Conservation (phyloP, 345 rosid genomes). For the Nasturtium officinale region DNA sequence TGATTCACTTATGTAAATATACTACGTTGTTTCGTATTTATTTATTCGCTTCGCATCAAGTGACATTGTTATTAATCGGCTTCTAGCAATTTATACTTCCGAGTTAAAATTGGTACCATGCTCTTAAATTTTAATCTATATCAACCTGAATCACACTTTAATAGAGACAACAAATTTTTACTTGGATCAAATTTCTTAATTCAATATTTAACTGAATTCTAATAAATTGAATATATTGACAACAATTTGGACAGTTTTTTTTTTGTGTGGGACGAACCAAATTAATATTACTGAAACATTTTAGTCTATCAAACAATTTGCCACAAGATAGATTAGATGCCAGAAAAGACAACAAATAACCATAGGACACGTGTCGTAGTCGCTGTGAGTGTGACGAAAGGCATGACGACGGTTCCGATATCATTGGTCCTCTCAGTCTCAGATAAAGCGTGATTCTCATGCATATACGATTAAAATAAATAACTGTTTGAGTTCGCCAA, state of each 20-base stretch:
- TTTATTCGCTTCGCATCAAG: background rate
- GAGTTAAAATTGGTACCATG: background rate
- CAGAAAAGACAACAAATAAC: background rate
- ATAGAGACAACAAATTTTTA: no score
- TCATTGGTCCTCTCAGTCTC: background rate
- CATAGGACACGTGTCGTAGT: background rate
- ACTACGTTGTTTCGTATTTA: background rate
- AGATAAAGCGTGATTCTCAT: background rate
- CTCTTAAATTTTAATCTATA: no score
- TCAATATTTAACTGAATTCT: background rate
- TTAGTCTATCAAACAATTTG: background rate
- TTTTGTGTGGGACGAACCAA: background rate
- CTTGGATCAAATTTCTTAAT: no score
- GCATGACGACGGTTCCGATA: constrained; percentile 29
- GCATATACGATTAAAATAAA: background rate
- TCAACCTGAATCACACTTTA: background rate
- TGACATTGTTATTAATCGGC: background rate
- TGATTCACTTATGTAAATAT: background rate
- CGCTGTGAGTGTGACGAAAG: constrained; percentile 32
- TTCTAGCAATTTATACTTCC: background rate
- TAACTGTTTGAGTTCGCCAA: background rate
- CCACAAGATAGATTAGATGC: background rate
- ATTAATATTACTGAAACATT: background rate
- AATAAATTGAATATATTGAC: background rate
- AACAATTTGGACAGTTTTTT: background rate